phyloP scores from a whole-genome alignment of 2,329 filamentous ascomycete genomes.

The Aspergillus melleus region DNA sequence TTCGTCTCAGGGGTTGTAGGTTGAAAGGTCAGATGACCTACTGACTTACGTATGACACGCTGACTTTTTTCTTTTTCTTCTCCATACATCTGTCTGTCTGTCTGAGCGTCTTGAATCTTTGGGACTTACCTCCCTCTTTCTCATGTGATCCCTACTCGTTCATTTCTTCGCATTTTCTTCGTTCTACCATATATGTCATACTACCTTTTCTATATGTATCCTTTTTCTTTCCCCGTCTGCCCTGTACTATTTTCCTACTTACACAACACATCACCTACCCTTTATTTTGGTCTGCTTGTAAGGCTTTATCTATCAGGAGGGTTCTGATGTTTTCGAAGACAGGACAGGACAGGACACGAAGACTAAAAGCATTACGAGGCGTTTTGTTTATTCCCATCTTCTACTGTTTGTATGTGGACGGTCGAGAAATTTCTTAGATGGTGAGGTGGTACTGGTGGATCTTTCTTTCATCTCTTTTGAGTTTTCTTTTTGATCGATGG shows the following conservation, averaged over 20 bases:
- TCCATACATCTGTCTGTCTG: conserved; percentile 11
- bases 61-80: neutral
- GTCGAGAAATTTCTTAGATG: neutral
- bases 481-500: neutral
- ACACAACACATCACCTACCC: neutral
- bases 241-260: neutral
- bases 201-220: neutral
- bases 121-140: neutral
- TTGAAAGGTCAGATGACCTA: neutral
- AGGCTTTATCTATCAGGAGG: neutral
- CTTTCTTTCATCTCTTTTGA: neutral
- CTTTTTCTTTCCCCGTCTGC: neutral
- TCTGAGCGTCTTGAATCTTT: conserved; percentile 3
- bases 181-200: too few species aligned
- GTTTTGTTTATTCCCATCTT: conserved; percentile 6
- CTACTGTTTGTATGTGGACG: neutral
- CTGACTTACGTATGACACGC: neutral
- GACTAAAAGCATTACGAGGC: conserved; percentile 11
- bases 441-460: neutral
- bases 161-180: too few species aligned
- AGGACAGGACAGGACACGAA: too few species aligned
- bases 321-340: neutral
- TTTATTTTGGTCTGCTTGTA: neutral
- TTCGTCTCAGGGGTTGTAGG: neutral
- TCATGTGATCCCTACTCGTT: too few species aligned